Evolutionary conservation across 2,329 filamentous ascomycete species (phyloP).

Genomic region (Ascochyta koolunga): DNA sequence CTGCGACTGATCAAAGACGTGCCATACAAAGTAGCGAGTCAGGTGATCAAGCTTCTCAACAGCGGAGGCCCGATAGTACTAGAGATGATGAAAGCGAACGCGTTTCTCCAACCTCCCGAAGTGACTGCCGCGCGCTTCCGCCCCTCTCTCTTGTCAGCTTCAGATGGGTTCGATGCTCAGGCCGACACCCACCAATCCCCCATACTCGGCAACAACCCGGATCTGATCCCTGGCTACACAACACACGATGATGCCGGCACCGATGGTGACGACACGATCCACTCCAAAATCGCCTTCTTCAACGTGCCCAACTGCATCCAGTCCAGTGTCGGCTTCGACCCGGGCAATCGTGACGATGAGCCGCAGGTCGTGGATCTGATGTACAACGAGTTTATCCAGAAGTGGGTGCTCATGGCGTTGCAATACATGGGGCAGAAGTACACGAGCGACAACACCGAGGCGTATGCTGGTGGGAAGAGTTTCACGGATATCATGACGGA

Average conservation of each 20-base stretch:
- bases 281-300: conserved; percentile 76
- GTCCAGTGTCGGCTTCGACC: conserved; percentile 67
- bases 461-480: conserved; percentile 60
- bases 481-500: conserved; percentile 64
- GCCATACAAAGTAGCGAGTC: conserved; percentile 74
- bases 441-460: conserved; percentile 56
- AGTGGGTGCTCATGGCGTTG: conserved; percentile 78
- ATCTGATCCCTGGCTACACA: conserved; percentile 79
- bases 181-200: conserved; percentile 13
- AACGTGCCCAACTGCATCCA: conserved; percentile 84
- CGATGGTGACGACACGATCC: conserved; percentile 90
- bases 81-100: conserved; percentile 34
- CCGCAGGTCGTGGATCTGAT: conserved; percentile 83
- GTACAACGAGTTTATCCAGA: conserved; percentile 89
- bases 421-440: conserved; percentile 63
- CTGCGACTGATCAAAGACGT: conserved; percentile 81
- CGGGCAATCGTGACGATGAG: conserved; percentile 40
- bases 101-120: conserved; percentile 54
- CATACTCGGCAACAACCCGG: conserved; percentile 3
- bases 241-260: conserved; percentile 82
- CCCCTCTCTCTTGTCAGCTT: background rate
- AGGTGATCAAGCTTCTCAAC: conserved; percentile 67
- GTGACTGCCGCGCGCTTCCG: conserved; percentile 44
- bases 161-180: background rate
- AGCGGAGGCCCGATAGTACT: conserved; percentile 60